Conservation (phyloP, 1,284 basidiomycete genomes). For the Ustilago bromivora region DNA sequence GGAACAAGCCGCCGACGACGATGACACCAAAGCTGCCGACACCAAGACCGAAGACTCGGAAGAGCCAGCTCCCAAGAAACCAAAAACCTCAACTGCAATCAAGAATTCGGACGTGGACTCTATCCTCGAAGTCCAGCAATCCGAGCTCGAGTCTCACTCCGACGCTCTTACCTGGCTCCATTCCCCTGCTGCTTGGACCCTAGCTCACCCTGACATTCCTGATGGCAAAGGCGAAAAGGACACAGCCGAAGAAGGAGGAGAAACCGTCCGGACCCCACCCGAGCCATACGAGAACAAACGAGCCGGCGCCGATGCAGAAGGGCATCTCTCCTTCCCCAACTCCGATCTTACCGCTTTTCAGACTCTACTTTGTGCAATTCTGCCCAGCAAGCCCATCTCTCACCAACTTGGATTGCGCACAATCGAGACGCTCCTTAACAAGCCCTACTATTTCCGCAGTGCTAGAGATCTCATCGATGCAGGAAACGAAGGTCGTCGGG, state of each 20-base stretch:
- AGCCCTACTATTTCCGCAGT: conserved; percentile 42
- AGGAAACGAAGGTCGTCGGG: conserved; percentile 46
- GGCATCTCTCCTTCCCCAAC: conserved; percentile 44
- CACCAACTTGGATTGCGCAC: conserved; percentile 45
- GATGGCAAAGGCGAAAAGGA: conserved; percentile 38
- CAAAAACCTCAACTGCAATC: conserved; percentile 25
- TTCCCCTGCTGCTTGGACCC: conserved; percentile 25
- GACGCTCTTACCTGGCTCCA: conserved; percentile 46
- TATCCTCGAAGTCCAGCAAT: conserved; percentile 46
- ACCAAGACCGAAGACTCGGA: neutral
- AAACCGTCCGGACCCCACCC: conserved; percentile 28
- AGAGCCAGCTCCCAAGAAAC: conserved; percentile 34
- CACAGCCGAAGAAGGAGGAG: conserved; percentile 27
- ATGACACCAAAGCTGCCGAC: neutral
- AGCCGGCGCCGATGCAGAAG: conserved; percentile 9
- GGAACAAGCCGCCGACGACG: conserved; percentile 7
- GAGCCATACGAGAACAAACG: conserved; percentile 38
- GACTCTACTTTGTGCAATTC: conserved; percentile 41
- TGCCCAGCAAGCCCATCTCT: conserved; percentile 56
- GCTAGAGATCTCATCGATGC: conserved; percentile 43
- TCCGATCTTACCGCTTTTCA: conserved; percentile 51
- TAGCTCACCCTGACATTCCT: conserved; percentile 37
- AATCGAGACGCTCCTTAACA: conserved; percentile 53
- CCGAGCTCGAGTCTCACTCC: conserved; percentile 38
- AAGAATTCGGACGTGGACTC: conserved; percentile 12